Conservation (phyloP, 352 stramenopile genomes). For the Peronospora farinosa region DNA sequence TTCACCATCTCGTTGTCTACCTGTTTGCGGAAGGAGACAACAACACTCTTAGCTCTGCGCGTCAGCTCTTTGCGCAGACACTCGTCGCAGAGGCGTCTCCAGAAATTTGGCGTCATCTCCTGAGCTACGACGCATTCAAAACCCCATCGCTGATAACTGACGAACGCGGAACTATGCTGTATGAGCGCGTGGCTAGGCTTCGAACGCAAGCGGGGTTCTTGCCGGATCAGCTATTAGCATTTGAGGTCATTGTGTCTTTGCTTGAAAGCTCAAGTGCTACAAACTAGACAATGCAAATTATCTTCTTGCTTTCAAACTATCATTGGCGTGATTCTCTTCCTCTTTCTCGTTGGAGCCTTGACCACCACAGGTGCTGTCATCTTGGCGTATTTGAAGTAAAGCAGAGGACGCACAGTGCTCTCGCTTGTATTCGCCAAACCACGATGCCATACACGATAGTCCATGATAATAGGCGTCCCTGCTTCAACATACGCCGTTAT, state of each 20-base stretch:
- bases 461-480: slow-evolving; percentile 61
- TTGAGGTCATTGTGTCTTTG: slow-evolving; percentile 22
- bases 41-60: slow-evolving; percentile 34
- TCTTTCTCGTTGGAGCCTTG: slow-evolving; percentile 20
- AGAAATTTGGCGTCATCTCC: slow-evolving; percentile 44
- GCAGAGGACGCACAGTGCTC: slow-evolving; percentile 39
- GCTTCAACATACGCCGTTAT: slow-evolving; percentile 46
- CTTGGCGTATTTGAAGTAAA: slow-evolving; percentile 70
- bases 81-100: slow-evolving; percentile 27
- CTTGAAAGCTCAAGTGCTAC: slow-evolving; percentile 9
- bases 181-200: slow-evolving; percentile 18
- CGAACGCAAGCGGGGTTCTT: slow-evolving; percentile 29
- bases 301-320: slow-evolving; percentile 10
- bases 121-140: slow-evolving; percentile 39
- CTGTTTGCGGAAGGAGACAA: slow-evolving; percentile 32
- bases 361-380: not conserved
- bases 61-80: slow-evolving; percentile 45
- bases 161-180: slow-evolving; percentile 3
- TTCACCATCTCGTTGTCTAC: slow-evolving; percentile 56
- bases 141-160: slow-evolving; percentile 4
- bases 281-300: slow-evolving; percentile 11
- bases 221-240: slow-evolving; percentile 23
- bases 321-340: slow-evolving; percentile 34
- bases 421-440: slow-evolving; percentile 47
- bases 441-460: slow-evolving; percentile 77